Evolutionary conservation across 2,329 filamentous ascomycete genomes (phyloP).

Genomic region (Leptographium galeiforme): DNA sequence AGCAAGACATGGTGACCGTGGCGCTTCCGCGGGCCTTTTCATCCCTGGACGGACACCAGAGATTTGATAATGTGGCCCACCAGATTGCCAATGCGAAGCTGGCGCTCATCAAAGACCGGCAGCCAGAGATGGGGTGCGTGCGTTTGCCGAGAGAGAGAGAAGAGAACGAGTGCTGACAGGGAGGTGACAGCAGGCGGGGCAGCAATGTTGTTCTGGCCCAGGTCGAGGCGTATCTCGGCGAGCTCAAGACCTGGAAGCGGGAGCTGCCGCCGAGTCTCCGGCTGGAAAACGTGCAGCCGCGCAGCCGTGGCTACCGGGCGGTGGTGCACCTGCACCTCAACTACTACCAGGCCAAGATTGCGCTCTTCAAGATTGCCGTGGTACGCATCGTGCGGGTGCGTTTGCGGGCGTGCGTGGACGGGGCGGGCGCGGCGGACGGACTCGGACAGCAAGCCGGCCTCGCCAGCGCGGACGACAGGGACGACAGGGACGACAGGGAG

Average conservation of each 20-base stretch:
- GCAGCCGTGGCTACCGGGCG: background rate
- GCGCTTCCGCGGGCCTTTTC: slow-evolving; percentile 2
- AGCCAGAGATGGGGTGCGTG: too few relatives aligned
- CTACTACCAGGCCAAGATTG: background rate
- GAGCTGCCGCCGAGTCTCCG: background rate
- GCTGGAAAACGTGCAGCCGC: background rate
- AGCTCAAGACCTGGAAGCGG: background rate
- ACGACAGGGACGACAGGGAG: background rate
- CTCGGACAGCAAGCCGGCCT: too few relatives aligned
- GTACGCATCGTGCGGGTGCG: background rate
- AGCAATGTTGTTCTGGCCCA: too few relatives aligned
- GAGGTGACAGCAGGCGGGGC: too few relatives aligned
- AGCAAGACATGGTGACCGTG: background rate
- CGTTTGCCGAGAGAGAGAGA: too few relatives aligned
- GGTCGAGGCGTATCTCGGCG: background rate
- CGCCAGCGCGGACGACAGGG: background rate
- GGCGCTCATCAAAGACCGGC: too few relatives aligned
- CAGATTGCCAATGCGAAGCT: background rate
- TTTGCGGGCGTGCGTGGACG: background rate
- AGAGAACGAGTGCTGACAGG: too few relatives aligned
- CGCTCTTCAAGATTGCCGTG: background rate
- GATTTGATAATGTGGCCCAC: background rate
- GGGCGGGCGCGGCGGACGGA: background rate
- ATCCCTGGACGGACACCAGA: background rate
- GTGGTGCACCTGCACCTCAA: background rate